phyloP scores from a whole-genome alignment of 2,329 filamentous ascomycete genomes.

The Ilyonectria robusta region DNA sequence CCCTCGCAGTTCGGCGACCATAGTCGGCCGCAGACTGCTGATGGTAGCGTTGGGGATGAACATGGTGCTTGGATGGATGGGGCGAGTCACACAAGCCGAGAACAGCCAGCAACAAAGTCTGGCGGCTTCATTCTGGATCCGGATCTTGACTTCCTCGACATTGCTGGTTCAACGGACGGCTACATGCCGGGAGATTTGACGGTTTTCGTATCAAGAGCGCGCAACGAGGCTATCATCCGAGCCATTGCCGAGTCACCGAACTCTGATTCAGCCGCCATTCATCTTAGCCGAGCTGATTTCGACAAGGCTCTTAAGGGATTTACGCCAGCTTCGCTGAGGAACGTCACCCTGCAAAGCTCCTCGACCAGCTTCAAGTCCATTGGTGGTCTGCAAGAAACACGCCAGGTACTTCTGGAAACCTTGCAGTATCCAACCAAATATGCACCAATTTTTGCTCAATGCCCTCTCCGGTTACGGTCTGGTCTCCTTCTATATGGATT shows the following conservation, averaged over 20 bases:
- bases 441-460: slow-evolving; percentile 96
- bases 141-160: slow-evolving; percentile 89
- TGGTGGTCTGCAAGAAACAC: slow-evolving; percentile 87
- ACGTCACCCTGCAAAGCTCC: slow-evolving; percentile 93
- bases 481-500: slow-evolving; percentile 95
- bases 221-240: slow-evolving; percentile 93
- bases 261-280: slow-evolving; percentile 65
- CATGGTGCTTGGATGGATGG: slow-evolving; percentile 83
- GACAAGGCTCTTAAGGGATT: slow-evolving; percentile 89
- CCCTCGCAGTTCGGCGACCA: slow-evolving; percentile 57
- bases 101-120: slow-evolving; percentile 51
- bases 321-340: slow-evolving; percentile 93
- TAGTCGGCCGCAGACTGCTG: slow-evolving; percentile 71
- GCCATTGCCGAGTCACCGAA: slow-evolving; percentile 73
- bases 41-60: slow-evolving; percentile 68
- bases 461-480: slow-evolving; percentile 92
- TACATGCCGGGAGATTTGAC: slow-evolving; percentile 98
- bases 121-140: slow-evolving; percentile 81
- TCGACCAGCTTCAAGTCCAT: slow-evolving; percentile 95
- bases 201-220: slow-evolving; percentile 86
- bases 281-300: slow-evolving; percentile 83
- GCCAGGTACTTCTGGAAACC: slow-evolving; percentile 93
- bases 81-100: slow-evolving; percentile 69
- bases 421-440: slow-evolving; percentile 98
- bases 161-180: slow-evolving; percentile 94